Evolutionary conservation across 108 stramenopile genomes (phyloP), one percentile per base, ranked within the genome.

Genomic region (Schizochytrium sp.): DNA sequence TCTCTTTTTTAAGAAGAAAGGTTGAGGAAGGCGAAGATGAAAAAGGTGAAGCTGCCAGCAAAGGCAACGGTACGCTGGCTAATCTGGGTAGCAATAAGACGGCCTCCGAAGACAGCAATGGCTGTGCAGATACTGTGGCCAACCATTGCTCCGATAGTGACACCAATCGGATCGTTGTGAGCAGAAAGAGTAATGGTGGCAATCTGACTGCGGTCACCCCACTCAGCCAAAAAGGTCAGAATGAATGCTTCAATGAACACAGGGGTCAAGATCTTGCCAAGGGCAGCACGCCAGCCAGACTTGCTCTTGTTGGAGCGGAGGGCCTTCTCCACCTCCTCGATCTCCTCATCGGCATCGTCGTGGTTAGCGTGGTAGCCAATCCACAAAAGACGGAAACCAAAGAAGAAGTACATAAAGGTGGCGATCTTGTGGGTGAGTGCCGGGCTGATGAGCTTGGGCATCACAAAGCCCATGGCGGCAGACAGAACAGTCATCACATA

Each of bases 161-260:
- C 98, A 46, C 99, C 99, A 56, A 95, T 91, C 7, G 97, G 96
- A 89, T 99, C 97, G 91, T 98, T 98, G 88, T 96, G 95, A 7
- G 98, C 95, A 38, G 97, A 97, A 87, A 99, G 91, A 17, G 99
- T 98, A 90, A 99, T 98, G 19, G 99, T 99, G 17, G 99, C 99
- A 89, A 99, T 99, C 90, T 99, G 99, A n/a, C 96, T 97, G 57
- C 99, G 96, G 94, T 99, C 99, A 38, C 99, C 99, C 99, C 99
- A 99, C 94, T 99, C 99, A 7, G 99, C 99, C 90, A 99, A 90
- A 89, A 99, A 99, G 3, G 99, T 99, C 88, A 99, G 87, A 19
- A 96, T 97, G 76, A 99, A 95, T 46, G 97, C 92, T 91, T 97
- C 96, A 8, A 96, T 64, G 56, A 97, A 96, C 17, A 97, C 91